Evolutionary conservation across 116 monocot species (phyloP).

Genomic region (Phalaenopsis hybrid): DNA sequence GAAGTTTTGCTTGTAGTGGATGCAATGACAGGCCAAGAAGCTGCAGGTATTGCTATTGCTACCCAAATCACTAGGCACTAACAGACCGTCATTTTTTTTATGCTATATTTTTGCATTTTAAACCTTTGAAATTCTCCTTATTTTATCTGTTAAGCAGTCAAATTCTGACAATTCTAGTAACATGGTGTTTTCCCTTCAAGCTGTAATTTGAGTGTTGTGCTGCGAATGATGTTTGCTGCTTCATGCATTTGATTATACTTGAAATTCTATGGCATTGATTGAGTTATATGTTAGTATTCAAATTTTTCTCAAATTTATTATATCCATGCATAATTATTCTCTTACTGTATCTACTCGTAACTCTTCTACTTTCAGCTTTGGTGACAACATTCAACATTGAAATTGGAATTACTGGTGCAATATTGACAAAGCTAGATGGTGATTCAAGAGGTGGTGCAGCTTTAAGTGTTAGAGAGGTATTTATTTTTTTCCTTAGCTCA

Average conservation of each 20-base stretch:
- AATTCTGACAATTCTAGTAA: background rate
- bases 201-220: background rate
- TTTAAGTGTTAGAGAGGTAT: conserved; percentile 91
- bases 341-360: background rate
- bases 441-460: conserved; percentile 98
- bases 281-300: too few species aligned
- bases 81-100: background rate
- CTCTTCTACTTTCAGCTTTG: conserved; percentile 40
- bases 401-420: conserved; percentile 93
- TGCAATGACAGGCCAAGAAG: conserved; percentile 99
- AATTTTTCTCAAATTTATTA: too few species aligned
- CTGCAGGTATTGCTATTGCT: conserved; percentile 56
- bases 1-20: conserved; percentile 96
- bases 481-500: background rate
- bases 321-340: too few species aligned
- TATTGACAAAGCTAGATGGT: conserved; percentile 94
- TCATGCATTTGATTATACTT: background rate
- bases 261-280: too few species aligned
- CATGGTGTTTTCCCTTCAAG: background rate
- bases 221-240: background rate
- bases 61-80: background rate
- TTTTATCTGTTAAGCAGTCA: background rate
- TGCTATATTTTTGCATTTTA: background rate
- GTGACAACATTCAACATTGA: conserved; percentile 94
- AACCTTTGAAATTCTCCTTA: background rate